Evolutionary conservation across 1,139 yeast genomes (phyloP).

Genomic region (Scheffersomyces quercinus): DNA sequence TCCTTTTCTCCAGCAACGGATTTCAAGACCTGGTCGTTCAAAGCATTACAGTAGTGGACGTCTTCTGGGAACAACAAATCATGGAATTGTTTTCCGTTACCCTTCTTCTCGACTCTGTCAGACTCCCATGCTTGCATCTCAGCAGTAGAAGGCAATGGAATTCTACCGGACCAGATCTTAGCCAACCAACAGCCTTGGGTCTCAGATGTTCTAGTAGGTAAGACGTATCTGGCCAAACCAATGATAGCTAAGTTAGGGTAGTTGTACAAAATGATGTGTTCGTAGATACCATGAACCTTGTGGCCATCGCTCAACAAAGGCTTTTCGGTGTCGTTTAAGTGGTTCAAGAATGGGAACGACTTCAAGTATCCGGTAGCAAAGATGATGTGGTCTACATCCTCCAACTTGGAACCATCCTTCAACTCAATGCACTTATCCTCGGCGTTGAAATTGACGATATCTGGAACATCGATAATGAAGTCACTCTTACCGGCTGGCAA

Average conservation of each 20-base stretch:
- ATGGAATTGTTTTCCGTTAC: slow-evolving; percentile 45
- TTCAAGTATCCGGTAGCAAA: slow-evolving; percentile 64
- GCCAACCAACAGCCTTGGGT: slow-evolving; percentile 58
- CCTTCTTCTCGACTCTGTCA: slow-evolving; percentile 31
- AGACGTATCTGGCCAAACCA: slow-evolving; percentile 51
- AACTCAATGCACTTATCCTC: slow-evolving; percentile 26
- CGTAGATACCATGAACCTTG: slow-evolving; percentile 51
- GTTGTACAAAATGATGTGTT: slow-evolving; percentile 50
- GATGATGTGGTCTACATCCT: slow-evolving; percentile 48
- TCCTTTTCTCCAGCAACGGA: slow-evolving; percentile 22
- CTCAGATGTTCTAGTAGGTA: slow-evolving; percentile 63
- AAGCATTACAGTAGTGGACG: slow-evolving; percentile 40
- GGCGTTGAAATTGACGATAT: slow-evolving; percentile 27
- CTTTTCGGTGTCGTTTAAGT: slow-evolving; percentile 13
- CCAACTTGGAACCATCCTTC: slow-evolving; percentile 16
- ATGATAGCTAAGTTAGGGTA: slow-evolving; percentile 60
- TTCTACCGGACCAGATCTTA: slow-evolving; percentile 52
- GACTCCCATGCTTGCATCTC: slow-evolving; percentile 43
- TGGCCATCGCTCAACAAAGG: slow-evolving; percentile 45
- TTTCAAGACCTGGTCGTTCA: slow-evolving; percentile 37
- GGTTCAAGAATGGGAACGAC: slow-evolving; percentile 13
- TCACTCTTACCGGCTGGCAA: slow-evolving; percentile 46
- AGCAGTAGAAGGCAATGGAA: slow-evolving; percentile 42
- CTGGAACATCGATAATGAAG: slow-evolving; percentile 40
- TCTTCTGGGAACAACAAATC: slow-evolving; percentile 49